Percentiles rank a stretch among this genome's conserved stretches.
phyloP scores from a whole-genome alignment of 169 alveolate genomes.

The Plasmodium chabaudi region DNA sequence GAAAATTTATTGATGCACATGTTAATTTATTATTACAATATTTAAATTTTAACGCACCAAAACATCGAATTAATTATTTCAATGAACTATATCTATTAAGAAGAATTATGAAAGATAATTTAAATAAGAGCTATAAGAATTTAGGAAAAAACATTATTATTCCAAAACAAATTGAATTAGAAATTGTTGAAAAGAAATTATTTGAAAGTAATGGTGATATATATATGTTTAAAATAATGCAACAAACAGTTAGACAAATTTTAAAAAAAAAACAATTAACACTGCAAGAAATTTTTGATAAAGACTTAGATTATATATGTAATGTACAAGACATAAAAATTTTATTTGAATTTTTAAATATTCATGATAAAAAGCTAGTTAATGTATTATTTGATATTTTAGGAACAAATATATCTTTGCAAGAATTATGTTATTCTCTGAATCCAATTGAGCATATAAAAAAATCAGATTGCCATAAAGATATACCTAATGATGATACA shows the following conservation, averaged over 20 bases:
- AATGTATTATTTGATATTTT: constrained; percentile 63
- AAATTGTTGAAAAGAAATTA: constrained; percentile 57
- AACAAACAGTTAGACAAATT: constrained; percentile 64
- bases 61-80: constrained; percentile 61
- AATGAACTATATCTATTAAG: constrained; percentile 70
- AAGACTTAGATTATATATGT: constrained; percentile 71
- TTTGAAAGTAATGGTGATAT: constrained; percentile 76
- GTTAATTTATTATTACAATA: constrained; percentile 69
- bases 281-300: constrained; percentile 60
- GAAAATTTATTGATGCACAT: constrained; percentile 75
- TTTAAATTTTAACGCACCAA: constrained; percentile 70
- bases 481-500: constrained; percentile 7
- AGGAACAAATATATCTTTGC: constrained; percentile 56
- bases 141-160: constrained; percentile 21
- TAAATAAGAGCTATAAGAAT: constrained; percentile 11
- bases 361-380: constrained; percentile 27
- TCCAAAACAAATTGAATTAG: constrained; percentile 54
- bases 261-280: constrained; percentile 69
- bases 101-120: constrained; percentile 54
- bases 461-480: constrained; percentile 35
- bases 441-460: constrained; percentile 42
- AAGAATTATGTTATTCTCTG: constrained; percentile 54
- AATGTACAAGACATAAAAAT: constrained; percentile 51
- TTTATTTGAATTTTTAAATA: constrained; percentile 57
- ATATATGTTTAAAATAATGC: constrained; percentile 74